phyloP scores from a whole-genome alignment of 305 asterid genomes.

The Fraxinus angustifolia region DNA sequence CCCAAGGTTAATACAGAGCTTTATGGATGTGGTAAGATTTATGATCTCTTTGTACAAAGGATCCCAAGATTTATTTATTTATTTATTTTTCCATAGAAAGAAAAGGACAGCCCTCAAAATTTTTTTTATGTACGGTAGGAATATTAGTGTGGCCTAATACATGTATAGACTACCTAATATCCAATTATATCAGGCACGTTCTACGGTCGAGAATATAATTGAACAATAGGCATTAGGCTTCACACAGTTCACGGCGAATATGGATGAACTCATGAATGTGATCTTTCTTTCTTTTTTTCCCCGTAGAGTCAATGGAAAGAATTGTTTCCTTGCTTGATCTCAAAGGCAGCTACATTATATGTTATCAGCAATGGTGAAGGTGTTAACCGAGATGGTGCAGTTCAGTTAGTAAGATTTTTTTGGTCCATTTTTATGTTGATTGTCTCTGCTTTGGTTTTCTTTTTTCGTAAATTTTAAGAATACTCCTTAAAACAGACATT shows the following conservation, averaged over 20 bases:
- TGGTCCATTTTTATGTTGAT: not conserved
- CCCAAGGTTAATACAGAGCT: conserved; percentile 61
- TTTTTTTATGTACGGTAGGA: not conserved
- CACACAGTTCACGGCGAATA: not conserved
- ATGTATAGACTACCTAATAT: not conserved
- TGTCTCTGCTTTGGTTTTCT: not conserved
- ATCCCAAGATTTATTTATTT: not conserved
- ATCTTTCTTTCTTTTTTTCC: not conserved
- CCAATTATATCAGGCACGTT: not conserved
- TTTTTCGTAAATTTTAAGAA: not conserved
- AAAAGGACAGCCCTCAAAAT: not conserved
- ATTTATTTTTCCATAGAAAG: not conserved
- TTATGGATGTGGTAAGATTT: conserved; percentile 64
- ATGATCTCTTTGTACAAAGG: not conserved
- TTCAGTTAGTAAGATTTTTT: conserved; percentile 53
- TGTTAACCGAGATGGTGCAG: conserved; percentile 51
- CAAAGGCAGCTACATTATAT: conserved; percentile 65
- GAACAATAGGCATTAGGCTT: not conserved
- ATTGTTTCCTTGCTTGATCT: conserved; percentile 67
- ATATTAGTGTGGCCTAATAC: not conserved
- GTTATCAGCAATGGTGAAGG: conserved; percentile 68
- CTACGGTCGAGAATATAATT: not conserved
- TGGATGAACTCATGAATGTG: not conserved
- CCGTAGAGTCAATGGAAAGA: conserved; percentile 81
- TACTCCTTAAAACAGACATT: not conserved